Base-by-base conservation (phyloP, 73 alveolate species). In the Symbiodinium pilosum region DNA sequence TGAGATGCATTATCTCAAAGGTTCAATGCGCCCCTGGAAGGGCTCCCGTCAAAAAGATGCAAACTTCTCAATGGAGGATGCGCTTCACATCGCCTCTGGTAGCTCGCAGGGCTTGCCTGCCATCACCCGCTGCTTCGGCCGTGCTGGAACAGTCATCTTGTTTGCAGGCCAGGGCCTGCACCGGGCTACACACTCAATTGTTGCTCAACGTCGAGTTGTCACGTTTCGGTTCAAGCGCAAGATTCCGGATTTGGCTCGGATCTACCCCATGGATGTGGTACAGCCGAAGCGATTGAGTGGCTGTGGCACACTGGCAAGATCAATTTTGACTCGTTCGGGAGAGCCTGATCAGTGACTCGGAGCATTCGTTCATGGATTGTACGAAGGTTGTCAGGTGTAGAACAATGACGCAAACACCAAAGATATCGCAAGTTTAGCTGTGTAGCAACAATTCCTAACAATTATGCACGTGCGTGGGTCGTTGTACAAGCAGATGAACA, bases 151-250 rank as follows among this genome's bases (percentile, higher is more conserved):
- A n/a, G 83, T 28, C 30, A 68, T 28, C 28, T 39, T 68, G 21
- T 54, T 54, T 12, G 71, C 71, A 54, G 71, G 71, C n/a, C 71
- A 54, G 26, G 71, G 71, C n/a, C 71, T 54, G 71, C 71, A 54
- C 71, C 16, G 71, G 71, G 71, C 71, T 1, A 54, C 43, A 24
- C 83, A 68, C 6, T 68, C 83, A 68, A 21, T 26, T 34, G 18
- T 68, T 68, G 83, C 83, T 18, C 41, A 68, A 7, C 83, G 83
- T 2, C 0, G 83, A 12, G 83, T 68, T n/a, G 83, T 68, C 39
- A 68, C 83, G 14, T 68, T 68, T n/a, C 83, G 83, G 40, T 68
- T 68, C 83, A 68, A 68, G 83, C 83, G 83, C 21, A 68, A 68
- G 14, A 30, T 68, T 68, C 83, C 83, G 1, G 4, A 68, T 18